Evolutionary conservation across 306 rosid species (phyloP), one percentile per base, ranked within the genome.

Genomic region (Dalbergia cultrata): DNA sequence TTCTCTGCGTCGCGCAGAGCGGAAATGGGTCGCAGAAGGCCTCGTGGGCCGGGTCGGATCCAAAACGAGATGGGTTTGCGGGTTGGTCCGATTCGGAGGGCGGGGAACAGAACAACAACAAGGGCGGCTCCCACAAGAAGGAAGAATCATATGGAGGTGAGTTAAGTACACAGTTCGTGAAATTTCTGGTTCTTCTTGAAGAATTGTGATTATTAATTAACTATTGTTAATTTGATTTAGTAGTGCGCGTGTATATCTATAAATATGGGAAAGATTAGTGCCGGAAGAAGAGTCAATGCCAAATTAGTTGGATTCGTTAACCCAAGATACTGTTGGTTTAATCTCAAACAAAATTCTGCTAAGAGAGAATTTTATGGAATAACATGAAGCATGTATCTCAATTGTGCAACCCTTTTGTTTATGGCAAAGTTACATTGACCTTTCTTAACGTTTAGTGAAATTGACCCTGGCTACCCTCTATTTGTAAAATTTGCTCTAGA

Each of bases 11-110:
- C 31, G 87, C 78, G 33, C 85, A 67, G 12, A 82, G 66, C 44
- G 70, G 67, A 63, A 81, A 37, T 16, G 85, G 70, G 43, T 35
- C 77, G 0, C 81, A 85, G 8, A 80, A 78, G 8, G 56, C 72
- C 59, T 72, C 81, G 57, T 84, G 80, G 89, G 82, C 72, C 65
- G 85, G 80, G 70, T 69, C 90, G 50, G 89, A 85, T 19, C 69
- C 87, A 6, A 69, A 67, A 9, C 54, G 8, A 8, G 97, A 92
- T 41, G 92, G 86, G 0, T 88, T 93, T 58, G 89, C 97, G 13
- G 99, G 99, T 19, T 96, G 98, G 99, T 90, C 97, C 59, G 86
- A 85, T 37, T 63, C 93, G 4, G 86, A 68, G 44, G 72, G 49
- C 41, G 86, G 39, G 4, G 91, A 83, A 52, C 81, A 81, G 65